Conservation (phyloP, 2,329 filamentous ascomycete genomes). For the Cladosporium sphaerospermum region DNA sequence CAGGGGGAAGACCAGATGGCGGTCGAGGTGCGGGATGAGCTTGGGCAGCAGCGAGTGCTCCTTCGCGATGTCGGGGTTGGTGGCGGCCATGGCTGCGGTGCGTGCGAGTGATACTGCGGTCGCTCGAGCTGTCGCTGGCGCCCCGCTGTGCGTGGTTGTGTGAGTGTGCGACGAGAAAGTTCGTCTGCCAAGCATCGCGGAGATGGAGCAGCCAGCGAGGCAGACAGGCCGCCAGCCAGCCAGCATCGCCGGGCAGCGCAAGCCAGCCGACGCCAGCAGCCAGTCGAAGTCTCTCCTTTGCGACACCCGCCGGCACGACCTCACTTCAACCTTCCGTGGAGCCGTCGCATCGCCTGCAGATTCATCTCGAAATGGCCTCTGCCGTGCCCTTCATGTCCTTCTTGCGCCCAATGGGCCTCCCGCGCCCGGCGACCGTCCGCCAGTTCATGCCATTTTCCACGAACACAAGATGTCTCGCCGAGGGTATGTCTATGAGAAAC, state of each 20-base stretch:
- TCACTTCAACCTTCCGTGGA: constrained; percentile 6
- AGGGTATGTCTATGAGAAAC: constrained; percentile 22
- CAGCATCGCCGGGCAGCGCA: background rate
- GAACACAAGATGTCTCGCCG: constrained; percentile 19
- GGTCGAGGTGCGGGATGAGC: constrained; percentile 85
- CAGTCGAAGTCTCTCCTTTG: constrained; percentile 24
- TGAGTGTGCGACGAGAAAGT: too few relatives aligned
- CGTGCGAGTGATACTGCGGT: constrained; percentile 3
- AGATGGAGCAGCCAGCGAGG: background rate
- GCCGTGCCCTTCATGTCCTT: constrained; percentile 33
- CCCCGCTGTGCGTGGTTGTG: constrained; percentile 2
- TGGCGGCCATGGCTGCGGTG: constrained; percentile 34
- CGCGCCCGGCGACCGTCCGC: constrained; percentile 31
- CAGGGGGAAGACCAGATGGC: constrained; percentile 92
- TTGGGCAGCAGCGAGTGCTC: constrained; percentile 79
- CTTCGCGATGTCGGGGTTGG: constrained; percentile 47
- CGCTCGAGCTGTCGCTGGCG: constrained; percentile 12
- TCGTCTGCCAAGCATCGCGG: too few relatives aligned
- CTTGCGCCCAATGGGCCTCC: constrained; percentile 35
- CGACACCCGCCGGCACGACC: background rate
- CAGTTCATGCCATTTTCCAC: constrained; percentile 39
- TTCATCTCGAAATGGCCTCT: constrained; percentile 12
- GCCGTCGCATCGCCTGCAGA: constrained; percentile 37
- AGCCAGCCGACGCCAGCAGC: background rate
- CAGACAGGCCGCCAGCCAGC: background rate